phyloP scores from a whole-genome alignment of 2,329 filamentous ascomycete species.

The Colletotrichum sp. region DNA sequence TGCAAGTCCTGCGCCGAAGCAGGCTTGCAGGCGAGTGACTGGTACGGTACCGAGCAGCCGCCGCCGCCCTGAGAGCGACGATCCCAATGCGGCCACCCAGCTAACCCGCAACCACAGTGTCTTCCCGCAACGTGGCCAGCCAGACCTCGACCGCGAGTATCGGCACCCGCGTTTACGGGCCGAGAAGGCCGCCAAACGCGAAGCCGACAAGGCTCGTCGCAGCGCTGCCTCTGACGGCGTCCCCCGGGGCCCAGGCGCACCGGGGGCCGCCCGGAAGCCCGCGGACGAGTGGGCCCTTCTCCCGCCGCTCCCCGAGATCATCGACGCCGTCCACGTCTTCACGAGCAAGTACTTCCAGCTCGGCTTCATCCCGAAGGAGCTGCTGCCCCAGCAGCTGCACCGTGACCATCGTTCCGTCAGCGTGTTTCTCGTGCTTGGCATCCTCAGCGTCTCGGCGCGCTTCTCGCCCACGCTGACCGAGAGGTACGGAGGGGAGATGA shows the following conservation, averaged over 20 bases:
- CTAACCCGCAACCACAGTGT: conserved; percentile 37
- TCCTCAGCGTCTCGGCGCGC: conserved; percentile 62
- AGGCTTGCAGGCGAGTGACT: conserved; percentile 52
- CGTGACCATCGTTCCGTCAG: conserved; percentile 53
- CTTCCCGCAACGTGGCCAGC: conserved; percentile 58
- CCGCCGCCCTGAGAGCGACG: neutral
- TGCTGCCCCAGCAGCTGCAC: conserved; percentile 52
- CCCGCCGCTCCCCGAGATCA: conserved; percentile 52
- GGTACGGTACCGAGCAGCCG: conserved; percentile 37
- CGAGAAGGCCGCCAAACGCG: conserved; percentile 48
- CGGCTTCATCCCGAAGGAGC: conserved; percentile 61
- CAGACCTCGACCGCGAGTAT: conserved; percentile 59
- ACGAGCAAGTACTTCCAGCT: conserved; percentile 63
- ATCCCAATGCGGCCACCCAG: neutral
- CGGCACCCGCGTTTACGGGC: conserved; percentile 58
- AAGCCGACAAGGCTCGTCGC: conserved; percentile 39
- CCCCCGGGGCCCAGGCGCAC: conserved; percentile 6
- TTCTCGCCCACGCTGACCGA: conserved; percentile 53
- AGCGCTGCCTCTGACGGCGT: conserved; percentile 33
- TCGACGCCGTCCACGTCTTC: conserved; percentile 59
- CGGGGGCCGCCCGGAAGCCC: conserved; percentile 22
- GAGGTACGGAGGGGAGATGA: conserved; percentile 55
- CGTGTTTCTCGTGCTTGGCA: conserved; percentile 58
- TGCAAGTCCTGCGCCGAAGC: conserved; percentile 58
- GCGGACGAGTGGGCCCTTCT: conserved; percentile 54